A percentile compares a stretch with the other conserved stretches of the same genome.
These are phyloP conservation scores for Penicillium griseofulvum DNA, from an alignment of 2,329 filamentous ascomycete species.

Conservation along the genomic window DNA sequence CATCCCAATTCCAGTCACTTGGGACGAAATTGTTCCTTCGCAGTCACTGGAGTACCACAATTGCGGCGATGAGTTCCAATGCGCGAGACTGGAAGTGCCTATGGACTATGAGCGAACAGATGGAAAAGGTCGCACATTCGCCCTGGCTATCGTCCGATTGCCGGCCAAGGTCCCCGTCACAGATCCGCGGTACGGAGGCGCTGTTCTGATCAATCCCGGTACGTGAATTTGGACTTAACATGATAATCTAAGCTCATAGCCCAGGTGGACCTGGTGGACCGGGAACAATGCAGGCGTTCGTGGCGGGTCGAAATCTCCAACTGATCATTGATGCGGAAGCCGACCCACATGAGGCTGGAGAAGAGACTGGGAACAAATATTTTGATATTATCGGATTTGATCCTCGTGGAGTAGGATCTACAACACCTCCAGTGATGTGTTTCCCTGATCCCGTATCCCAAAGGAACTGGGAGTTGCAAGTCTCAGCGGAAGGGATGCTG, in stretches of 20 bases:
- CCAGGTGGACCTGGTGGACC: slow-evolving; percentile 47
- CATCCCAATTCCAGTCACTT: slow-evolving; percentile 4
- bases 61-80: slow-evolving; percentile 49
- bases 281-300: slow-evolving; percentile 38
- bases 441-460: slow-evolving; percentile 35
- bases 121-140: slow-evolving; percentile 33
- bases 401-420: slow-evolving; percentile 45
- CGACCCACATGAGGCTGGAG: slow-evolving; percentile 13
- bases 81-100: slow-evolving; percentile 51
- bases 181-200: slow-evolving; percentile 47
- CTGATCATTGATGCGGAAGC: slow-evolving; percentile 37
- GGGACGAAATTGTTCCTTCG: slow-evolving; percentile 30
- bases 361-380: slow-evolving; percentile 20
- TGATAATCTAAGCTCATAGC: neutral
- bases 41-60: slow-evolving; percentile 34
- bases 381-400: slow-evolving; percentile 49
- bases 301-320: slow-evolving; percentile 35
- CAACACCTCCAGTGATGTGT: slow-evolving; percentile 41
- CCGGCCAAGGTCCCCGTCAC: slow-evolving; percentile 44
- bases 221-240: slow-evolving; percentile 6
- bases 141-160: slow-evolving; percentile 47
- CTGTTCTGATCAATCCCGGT: slow-evolving; percentile 50
- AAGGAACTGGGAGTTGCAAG: slow-evolving; percentile 35
- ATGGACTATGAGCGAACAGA: slow-evolving; percentile 46
- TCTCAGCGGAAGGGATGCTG: slow-evolving; percentile 37